Base-by-base conservation (phyloP, 2,329 filamentous ascomycete genomes). In the Botrytis pseudocinerea region DNA sequence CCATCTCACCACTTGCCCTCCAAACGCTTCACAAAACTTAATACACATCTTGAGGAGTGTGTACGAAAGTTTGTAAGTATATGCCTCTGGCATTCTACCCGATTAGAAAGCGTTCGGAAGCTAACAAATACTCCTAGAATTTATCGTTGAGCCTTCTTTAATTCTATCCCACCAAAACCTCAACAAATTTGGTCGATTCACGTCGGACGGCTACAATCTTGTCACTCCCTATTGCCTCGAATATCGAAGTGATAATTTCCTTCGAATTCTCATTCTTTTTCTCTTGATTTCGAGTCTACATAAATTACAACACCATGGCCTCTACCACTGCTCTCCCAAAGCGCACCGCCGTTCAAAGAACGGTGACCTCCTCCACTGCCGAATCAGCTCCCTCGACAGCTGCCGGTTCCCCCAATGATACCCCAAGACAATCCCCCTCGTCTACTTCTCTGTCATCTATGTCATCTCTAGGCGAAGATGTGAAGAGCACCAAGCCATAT, bases 361-460 rank as follows among this genome's bases (percentile, higher is more conserved):
- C 77, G 16, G 75, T 74, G 51, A 79, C 78, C 61, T 77, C 79
- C 1, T 78, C 76, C 40, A 79, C 78, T 38, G 73, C 65, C 66
- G 77, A 80, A 22, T 80, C 80, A 25, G 81, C 82, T 2, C 87
- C 88, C 72, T 87, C 87, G 6, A 89, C 89, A 20, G 86, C 87
- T 73, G 84, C 84, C 61, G 87, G 85, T 68, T 90, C 89, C 5
- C 89, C 89, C 40, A 82, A 81, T 72, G 89, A 90, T 79, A 90
- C 88, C 20, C 89, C 89, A 59, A 85, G 87, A 65, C 85, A 80
- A 42, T 91, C 89, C 32, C 85, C 95, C 64, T 98, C 96, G 12
- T 93, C 93, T 57, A 97, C 95, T 5, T 98, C 96, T 5, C 88
- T 98, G 75, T 98, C 95, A 18, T 98, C 96, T 40, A 87, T 98